phyloP scores from a whole-genome alignment of 495 filamentous ascomycete genomes.

The Lophiostoma macrostomum region DNA sequence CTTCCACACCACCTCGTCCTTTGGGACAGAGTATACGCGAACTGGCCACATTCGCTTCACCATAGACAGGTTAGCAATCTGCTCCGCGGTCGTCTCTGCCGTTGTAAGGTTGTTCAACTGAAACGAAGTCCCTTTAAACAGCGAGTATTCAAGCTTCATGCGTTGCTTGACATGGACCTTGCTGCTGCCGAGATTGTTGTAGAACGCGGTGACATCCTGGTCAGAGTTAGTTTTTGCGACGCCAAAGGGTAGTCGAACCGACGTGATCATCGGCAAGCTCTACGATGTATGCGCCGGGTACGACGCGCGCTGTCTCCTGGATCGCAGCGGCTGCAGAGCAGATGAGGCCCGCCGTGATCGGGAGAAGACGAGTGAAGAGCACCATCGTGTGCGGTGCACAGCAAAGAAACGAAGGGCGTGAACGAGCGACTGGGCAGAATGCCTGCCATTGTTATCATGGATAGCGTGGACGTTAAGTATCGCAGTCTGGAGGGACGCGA shows the following conservation, averaged over 20 bases:
- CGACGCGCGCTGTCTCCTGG: too few relatives aligned
- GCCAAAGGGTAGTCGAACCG: not conserved
- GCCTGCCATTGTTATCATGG: too few relatives aligned
- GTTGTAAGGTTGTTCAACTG: not conserved
- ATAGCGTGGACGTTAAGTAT: too few relatives aligned
- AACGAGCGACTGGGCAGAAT: too few relatives aligned
- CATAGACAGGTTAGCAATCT: not conserved
- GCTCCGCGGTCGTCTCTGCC: not conserved
- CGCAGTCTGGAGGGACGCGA: too few relatives aligned
- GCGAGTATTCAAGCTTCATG: not conserved
- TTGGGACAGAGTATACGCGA: not conserved
- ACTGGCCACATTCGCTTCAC: conserved; percentile 11
- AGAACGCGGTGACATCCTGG: not conserved
- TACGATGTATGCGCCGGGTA: conserved; percentile 5
- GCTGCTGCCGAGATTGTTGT: not conserved
- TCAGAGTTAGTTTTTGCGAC: not conserved
- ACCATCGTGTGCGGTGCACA: too few relatives aligned
- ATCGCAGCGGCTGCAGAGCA: too few relatives aligned
- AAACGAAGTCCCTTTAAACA: conserved; percentile 5
- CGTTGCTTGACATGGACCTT: not conserved
- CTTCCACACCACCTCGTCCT: not conserved
- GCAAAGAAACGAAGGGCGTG: too few relatives aligned
- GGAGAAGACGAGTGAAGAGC: too few relatives aligned
- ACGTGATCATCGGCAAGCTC: not conserved
- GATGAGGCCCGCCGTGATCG: too few relatives aligned